Base-by-base conservation (phyloP, 2,329 filamentous ascomycete genomes). In the Talaromyces funiculosus region DNA sequence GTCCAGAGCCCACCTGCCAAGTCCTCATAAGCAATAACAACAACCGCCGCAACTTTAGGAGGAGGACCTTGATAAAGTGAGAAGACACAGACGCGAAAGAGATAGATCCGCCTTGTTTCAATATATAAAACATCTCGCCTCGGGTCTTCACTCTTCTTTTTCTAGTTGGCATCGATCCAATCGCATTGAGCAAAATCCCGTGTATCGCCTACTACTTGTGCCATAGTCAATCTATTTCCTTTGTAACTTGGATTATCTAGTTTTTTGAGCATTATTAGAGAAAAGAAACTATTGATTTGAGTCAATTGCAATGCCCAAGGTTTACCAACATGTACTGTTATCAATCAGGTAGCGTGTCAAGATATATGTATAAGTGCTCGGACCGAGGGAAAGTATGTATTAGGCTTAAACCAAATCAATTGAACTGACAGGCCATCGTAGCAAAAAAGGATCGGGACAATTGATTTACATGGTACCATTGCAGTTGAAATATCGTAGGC, bases 1-100 rank as follows among this genome's bases (percentile, higher is more conserved):
- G 84, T 96, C 67, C 92, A 96, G 81, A 83, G 80, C 75, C 68
- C 61, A 71, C 78, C 60, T 68, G 67, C 55, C 72, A 78, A 68
- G 64, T 65, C 65, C 62, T 67, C 62, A 72, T 65, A 61, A 63
- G 63, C 60, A 63, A 47, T 47, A 33, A 51, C 35, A 33, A 20
- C 47, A 56, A 9, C 53, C 20, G 35, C 22, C 33, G 42, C 38
- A 40, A 43, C 6, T 45, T 22, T 33, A 18, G 20, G 54, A 38
- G 47, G 47, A 51, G 29, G 47, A 9, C 26, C 9, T 33, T 35
- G 47, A 35, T 7, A 14, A 16, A 22, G 18, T 12, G 1, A 7
- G 16, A 38, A 29, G 33, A 29, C 43, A 2, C 14, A 47, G 20
- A 4, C 33, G 47, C n/a, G 47, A 37, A 18, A 43, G 18, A 43